A percentile compares a stretch with the other conserved stretches of the same genome.
Conservation (phyloP, 495 filamentous ascomycete species). For the Aspergillus ostianus region DNA sequence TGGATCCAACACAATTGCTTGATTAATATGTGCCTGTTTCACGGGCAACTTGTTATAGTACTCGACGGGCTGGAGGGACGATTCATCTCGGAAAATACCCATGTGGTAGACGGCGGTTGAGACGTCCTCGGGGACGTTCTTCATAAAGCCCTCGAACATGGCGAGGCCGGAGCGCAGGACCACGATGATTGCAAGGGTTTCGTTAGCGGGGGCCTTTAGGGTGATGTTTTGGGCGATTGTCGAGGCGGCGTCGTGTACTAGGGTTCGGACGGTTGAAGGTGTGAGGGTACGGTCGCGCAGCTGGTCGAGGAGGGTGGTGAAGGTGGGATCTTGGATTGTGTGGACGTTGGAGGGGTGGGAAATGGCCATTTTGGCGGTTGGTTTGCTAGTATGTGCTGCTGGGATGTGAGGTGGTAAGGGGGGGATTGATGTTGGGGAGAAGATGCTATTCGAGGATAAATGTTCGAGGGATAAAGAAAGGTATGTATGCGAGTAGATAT, state of each 20-base stretch:
- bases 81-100: slow-evolving; percentile 81
- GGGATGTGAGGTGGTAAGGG: too few species aligned
- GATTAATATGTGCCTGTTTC: slow-evolving; percentile 46
- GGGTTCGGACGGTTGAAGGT: slow-evolving; percentile 21
- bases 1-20: slow-evolving; percentile 78
- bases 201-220: slow-evolving; percentile 12
- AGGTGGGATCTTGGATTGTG: slow-evolving; percentile 13
- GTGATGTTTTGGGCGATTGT: slow-evolving; percentile 18
- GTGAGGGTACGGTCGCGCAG: slow-evolving; percentile 25
- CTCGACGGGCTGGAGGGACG: slow-evolving; percentile 78
- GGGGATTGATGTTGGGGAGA: not conserved
- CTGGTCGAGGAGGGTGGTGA: slow-evolving; percentile 19
- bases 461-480: not conserved
- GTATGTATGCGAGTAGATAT: not conserved
- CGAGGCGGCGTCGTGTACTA: slow-evolving; percentile 20
- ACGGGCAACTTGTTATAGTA: slow-evolving; percentile 90
- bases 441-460: not conserved
- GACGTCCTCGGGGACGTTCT: slow-evolving; percentile 9
- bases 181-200: slow-evolving; percentile 28
- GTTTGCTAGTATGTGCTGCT: too few species aligned
- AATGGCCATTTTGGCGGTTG: slow-evolving; percentile 8
- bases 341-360: slow-evolving; percentile 21
- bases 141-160: slow-evolving; percentile 28
- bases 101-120: slow-evolving; percentile 66
- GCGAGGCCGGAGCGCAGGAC: slow-evolving; percentile 32